These are phyloP conservation scores for Auxenochlorella pyrenoidosa DNA, from an alignment of 139 green algal genomes.

Conservation along the genomic window DNA sequence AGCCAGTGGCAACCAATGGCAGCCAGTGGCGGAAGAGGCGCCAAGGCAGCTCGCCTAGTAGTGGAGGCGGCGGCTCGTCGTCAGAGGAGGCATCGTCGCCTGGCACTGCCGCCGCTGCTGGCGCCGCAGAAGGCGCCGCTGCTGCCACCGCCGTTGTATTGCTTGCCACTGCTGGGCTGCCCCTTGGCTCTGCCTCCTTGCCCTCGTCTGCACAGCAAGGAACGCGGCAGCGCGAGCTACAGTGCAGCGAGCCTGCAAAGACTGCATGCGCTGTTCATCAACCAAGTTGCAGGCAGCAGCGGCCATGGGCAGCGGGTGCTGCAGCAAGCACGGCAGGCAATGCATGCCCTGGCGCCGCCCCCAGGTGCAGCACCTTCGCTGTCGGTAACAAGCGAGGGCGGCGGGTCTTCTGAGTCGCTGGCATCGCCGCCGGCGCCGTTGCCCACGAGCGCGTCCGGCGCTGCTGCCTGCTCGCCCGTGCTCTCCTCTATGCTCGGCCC, in stretches of 20 bases:
- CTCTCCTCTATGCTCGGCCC: background rate
- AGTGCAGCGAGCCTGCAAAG: background rate
- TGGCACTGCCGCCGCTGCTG: background rate
- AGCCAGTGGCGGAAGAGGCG: too few relatives aligned
- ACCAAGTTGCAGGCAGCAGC: too few relatives aligned
- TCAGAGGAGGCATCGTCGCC: background rate
- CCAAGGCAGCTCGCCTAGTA: background rate
- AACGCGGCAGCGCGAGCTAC: background rate
- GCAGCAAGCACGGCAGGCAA: too few relatives aligned
- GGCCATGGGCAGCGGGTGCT: background rate
- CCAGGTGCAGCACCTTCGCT: background rate
- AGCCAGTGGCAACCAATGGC: too few relatives aligned
- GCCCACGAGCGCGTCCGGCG: too few relatives aligned
- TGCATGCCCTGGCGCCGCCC: too few relatives aligned
- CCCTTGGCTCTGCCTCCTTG: background rate
- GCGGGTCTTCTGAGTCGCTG: background rate
- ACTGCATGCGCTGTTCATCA: background rate
- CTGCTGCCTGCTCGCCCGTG: background rate
- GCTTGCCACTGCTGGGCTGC: background rate
- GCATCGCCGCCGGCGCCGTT: background rate
- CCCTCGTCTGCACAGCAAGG: background rate
- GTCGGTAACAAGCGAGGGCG: background rate
- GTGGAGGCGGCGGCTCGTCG: background rate
- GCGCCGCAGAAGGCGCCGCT: background rate
- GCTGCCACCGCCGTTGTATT: background rate